Conservation (phyloP, 2,329 filamentous ascomycete species). For the Stagonosporopsis chrysanthemi region DNA sequence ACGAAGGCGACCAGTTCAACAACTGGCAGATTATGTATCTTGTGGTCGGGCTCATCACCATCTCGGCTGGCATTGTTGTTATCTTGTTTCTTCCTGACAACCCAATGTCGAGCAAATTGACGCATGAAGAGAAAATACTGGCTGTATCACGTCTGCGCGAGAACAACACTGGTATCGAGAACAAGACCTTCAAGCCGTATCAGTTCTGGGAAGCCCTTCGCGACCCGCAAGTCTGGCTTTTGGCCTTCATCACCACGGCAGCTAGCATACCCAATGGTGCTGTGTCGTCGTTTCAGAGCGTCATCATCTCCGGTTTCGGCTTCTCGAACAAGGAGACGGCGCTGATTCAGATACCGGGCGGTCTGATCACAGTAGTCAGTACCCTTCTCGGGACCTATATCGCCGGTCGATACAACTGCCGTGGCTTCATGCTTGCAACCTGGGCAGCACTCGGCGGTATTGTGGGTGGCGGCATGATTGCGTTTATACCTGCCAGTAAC, state of each 20-base stretch:
- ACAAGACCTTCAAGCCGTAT: constrained; percentile 55
- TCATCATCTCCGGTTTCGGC: constrained; percentile 22
- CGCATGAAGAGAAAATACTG: constrained; percentile 25
- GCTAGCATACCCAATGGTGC: constrained; percentile 50
- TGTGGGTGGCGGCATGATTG: constrained; percentile 30
- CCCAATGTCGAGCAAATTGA: constrained; percentile 35
- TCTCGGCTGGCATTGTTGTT: constrained; percentile 50
- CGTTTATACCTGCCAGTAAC: constrained; percentile 26
- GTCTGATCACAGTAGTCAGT: constrained; percentile 30
- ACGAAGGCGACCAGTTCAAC: constrained; percentile 57
- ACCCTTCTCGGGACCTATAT: constrained; percentile 36
- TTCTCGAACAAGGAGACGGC: constrained; percentile 46
- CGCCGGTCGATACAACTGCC: constrained; percentile 34
- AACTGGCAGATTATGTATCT: constrained; percentile 73
- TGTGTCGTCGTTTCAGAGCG: constrained; percentile 41
- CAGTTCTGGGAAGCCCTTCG: constrained; percentile 57
- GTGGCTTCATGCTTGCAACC: constrained; percentile 28
- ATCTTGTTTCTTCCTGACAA: constrained; percentile 63
- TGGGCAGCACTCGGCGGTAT: constrained; percentile 31
- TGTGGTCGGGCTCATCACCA: constrained; percentile 57
- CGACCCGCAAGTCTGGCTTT: constrained; percentile 51
- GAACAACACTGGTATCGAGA: constrained; percentile 61
- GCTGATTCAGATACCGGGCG: constrained; percentile 40
- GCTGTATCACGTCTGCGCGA: constrained; percentile 53
- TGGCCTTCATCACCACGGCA: constrained; percentile 45